Base-by-base conservation (phyloP, 768 basidiomycete genomes). In the Sporobolomyces roseus region DNA sequence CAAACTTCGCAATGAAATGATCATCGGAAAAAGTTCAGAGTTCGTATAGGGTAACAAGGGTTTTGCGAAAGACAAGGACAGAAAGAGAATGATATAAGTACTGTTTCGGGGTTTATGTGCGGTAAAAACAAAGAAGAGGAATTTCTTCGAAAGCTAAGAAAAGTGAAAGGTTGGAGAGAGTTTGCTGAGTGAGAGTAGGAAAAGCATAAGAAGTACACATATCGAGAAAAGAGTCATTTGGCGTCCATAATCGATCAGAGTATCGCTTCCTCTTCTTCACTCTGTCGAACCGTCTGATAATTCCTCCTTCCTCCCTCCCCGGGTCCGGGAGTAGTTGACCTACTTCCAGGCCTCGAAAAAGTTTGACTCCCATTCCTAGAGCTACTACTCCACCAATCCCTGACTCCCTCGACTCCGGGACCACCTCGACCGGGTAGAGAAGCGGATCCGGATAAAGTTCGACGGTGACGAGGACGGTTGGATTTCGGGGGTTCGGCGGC, bases 391-490 rank as follows among this genome's bases (percentile, higher is more conserved):
- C 63, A 65, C 69, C 63, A 70, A 35, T 45, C 59, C 38, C 36
- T 19, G 2, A 65, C 30, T 13, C 49, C 64, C 30, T 58, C 36
- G 16, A 58, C 53, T 12, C 69, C 69, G 1, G 30, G 30, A 27
- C 63, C 61, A 13, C 63, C 63, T 25, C 41, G 29, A 1, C 69
- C 69, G 16, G 64, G 64, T 23, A 70, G 25, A 32, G 53, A 56
- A 43, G 64, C 64, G n/a, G n/a, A 17, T 4, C 68, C 69, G 14
- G 35, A 43, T 14, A 59, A 51, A 55, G 76, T 84, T 88, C 77
- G 84, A 88, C 78, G 84, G 85, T 75, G 82, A 85, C 79, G 84
- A 83, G 48, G 86, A 87, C 78, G 88, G 91, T 59, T 25, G 60
- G 36, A 5, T 21, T 17, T n/a, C 10, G 68, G 68, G 8, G 68